These are phyloP conservation scores for Fusarium veterinarium DNA, from an alignment of 2,329 filamentous ascomycete species.

Conservation along the genomic window DNA sequence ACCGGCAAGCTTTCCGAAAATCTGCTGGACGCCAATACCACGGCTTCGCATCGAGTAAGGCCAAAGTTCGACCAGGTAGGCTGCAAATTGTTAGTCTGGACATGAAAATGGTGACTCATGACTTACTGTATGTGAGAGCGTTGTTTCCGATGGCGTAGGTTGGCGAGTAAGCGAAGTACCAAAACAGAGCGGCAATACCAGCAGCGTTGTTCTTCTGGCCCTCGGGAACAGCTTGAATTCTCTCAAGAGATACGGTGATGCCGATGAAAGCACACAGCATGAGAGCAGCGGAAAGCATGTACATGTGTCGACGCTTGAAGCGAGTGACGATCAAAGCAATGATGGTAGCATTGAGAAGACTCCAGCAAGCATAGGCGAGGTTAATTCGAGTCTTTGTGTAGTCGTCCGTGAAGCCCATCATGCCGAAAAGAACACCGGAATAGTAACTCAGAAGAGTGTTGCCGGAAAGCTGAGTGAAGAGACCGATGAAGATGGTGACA, in stretches of 20 bases:
- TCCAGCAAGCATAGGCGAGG: constrained; percentile 58
- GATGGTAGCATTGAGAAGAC: constrained; percentile 55
- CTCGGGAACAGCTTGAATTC: constrained; percentile 50
- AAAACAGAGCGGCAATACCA: constrained; percentile 30
- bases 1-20: constrained; percentile 58
- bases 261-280: constrained; percentile 63
- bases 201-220: constrained; percentile 13
- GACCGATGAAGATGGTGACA: constrained; percentile 60
- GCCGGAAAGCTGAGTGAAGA: constrained; percentile 65
- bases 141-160: constrained; percentile 41
- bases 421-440: constrained; percentile 51
- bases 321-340: constrained; percentile 56
- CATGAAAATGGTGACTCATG: accelerated
- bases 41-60: constrained; percentile 67
- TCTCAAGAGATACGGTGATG: constrained; percentile 62
- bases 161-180: constrained; percentile 30
- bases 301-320: constrained; percentile 63
- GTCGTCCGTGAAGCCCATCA: constrained; percentile 57
- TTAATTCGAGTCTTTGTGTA: constrained; percentile 60
- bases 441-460: constrained; percentile 55
- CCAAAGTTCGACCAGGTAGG: constrained; percentile 69
- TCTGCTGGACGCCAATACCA: constrained; percentile 68
- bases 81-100: constrained; percentile 12
- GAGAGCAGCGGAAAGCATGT: constrained; percentile 60
- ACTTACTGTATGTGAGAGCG: constrained; percentile 40